phyloP scores from a whole-genome alignment of 768 basidiomycete genomes.

The Russula earlei region DNA sequence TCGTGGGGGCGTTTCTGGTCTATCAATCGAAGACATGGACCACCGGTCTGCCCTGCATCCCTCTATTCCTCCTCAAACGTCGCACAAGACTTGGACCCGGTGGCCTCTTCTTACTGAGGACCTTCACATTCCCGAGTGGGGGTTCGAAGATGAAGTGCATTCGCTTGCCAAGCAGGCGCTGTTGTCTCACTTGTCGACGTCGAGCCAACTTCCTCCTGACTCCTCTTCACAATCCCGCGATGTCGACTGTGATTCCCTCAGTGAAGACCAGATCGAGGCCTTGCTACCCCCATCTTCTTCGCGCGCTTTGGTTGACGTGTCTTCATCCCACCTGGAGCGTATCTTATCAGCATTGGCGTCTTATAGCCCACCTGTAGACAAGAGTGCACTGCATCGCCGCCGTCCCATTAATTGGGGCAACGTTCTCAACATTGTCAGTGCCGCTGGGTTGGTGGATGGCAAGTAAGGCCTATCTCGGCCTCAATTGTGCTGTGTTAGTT shows the following conservation, averaged over 20 bases:
- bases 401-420: slow-evolving; percentile 54
- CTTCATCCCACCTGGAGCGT: slow-evolving; percentile 39
- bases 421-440: slow-evolving; percentile 45
- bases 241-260: neutral
- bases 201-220: neutral
- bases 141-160: slow-evolving; percentile 57
- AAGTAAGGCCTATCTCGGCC: slow-evolving; percentile 20
- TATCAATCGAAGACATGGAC: slow-evolving; percentile 1
- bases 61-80: slow-evolving; percentile 1
- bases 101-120: slow-evolving; percentile 65
- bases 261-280: slow-evolving; percentile 25
- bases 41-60: neutral
- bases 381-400: slow-evolving; percentile 57
- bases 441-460: slow-evolving; percentile 29
- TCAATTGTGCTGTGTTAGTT: neutral
- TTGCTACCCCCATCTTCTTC: slow-evolving; percentile 26
- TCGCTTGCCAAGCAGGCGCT: slow-evolving; percentile 34
- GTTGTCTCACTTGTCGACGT: slow-evolving; percentile 19
- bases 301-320: slow-evolving; percentile 34
- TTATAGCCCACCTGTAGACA: slow-evolving; percentile 44
- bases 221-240: slow-evolving; percentile 9
- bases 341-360: slow-evolving; percentile 46
- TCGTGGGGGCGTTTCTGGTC: neutral
- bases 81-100: slow-evolving; percentile 54
- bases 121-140: slow-evolving; percentile 59